phyloP scores from a whole-genome alignment of 2,329 filamentous ascomycete genomes.

The Clarireedia homoeocarpa region DNA sequence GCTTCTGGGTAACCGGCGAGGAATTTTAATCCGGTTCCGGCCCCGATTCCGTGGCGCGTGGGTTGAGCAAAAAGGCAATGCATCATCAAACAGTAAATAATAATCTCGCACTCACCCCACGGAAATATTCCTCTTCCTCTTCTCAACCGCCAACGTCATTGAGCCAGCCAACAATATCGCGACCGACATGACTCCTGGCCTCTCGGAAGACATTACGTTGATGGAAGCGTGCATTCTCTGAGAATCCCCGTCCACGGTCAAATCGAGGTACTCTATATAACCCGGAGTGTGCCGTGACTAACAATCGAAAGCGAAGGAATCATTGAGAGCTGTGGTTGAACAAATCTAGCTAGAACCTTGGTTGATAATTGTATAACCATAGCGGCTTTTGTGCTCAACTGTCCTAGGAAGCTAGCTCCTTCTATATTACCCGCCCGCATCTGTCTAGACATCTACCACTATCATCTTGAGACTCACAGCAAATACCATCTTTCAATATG shows the following conservation, averaged over 20 bases:
- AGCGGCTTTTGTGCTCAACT: neutral
- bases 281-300: neutral
- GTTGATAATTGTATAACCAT: neutral
- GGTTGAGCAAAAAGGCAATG: slow-evolving; percentile 2
- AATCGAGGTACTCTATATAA: no score
- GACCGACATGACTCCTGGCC: slow-evolving; percentile 7
- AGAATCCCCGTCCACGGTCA: no score
- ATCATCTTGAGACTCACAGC: neutral
- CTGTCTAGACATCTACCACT: neutral
- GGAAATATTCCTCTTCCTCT: neutral
- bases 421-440: neutral
- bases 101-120: neutral
- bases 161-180: neutral
- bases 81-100: neutral
- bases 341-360: neutral
- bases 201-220: neutral
- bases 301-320: no score
- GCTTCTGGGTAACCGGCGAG: neutral
- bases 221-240: neutral
- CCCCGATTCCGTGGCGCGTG: slow-evolving; percentile 3
- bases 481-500: slow-evolving; percentile 1
- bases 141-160: no score
- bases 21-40: slow-evolving; percentile 5
- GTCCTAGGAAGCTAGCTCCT: neutral
- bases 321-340: neutral